Evolutionary conservation across 257 asterid species (phyloP).

Genomic region (Mitragyna speciosa): DNA sequence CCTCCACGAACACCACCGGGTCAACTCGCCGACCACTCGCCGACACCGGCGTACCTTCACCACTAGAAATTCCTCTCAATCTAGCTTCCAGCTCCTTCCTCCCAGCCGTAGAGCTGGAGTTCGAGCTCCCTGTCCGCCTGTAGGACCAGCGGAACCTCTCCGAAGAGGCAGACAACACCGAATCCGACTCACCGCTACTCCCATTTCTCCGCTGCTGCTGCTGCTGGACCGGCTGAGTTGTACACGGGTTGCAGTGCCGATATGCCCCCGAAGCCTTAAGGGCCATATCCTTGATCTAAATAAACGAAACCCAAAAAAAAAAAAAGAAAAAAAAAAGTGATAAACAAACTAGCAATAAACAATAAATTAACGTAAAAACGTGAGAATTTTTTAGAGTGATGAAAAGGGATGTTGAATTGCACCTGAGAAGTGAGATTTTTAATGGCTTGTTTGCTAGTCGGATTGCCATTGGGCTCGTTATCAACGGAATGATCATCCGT

Average conservation of each 20-base stretch:
- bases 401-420: background rate
- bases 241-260: conserved; percentile 73
- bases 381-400: no score
- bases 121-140: conserved; percentile 81
- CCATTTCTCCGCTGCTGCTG: conserved; percentile 31
- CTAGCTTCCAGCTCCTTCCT: conserved; percentile 88
- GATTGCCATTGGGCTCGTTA: conserved; percentile 40
- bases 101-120: conserved; percentile 65
- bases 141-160: conserved; percentile 85
- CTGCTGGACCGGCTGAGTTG: conserved; percentile 47
- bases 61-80: conserved; percentile 87
- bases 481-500: conserved; percentile 44
- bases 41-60: conserved; percentile 81
- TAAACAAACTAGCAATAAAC: background rate
- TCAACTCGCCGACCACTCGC: conserved; percentile 92
- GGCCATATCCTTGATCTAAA: conserved; percentile 90
- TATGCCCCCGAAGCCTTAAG: conserved; percentile 97
- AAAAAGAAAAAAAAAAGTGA: background rate
- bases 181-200: conserved; percentile 45
- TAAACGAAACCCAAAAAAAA: conserved; percentile 1
- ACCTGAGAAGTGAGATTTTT: conserved; percentile 83
- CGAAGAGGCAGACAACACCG: conserved; percentile 41
- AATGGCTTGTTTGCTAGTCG: conserved; percentile 52
- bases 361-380: background rate
- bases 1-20: conserved; percentile 84